phyloP scores from a whole-genome alignment of 805 yeast species.

The Kuraishia ogatae region DNA sequence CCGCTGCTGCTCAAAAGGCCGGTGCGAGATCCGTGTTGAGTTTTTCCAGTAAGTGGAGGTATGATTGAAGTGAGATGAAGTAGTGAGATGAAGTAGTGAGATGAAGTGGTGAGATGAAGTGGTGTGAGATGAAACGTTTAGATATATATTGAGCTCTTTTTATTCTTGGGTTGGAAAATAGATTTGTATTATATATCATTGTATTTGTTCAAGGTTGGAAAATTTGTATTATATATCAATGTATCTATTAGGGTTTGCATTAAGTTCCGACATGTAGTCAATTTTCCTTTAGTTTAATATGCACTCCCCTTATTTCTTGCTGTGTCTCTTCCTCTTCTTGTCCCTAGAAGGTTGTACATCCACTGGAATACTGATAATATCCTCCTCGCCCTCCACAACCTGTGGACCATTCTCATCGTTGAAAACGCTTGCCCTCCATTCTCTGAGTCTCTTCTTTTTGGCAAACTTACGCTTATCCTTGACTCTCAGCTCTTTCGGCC shows the following conservation, averaged over 20 bases:
- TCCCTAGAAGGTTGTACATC: background rate
- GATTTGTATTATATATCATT: too few species aligned
- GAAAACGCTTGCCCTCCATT: slow-evolving; percentile 86
- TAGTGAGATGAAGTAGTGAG: too few species aligned
- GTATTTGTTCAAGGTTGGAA: too few species aligned
- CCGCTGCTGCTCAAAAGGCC: background rate
- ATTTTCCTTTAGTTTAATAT: too few species aligned
- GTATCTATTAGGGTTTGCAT: too few species aligned
- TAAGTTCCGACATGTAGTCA: background rate
- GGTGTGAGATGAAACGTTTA: too few species aligned
- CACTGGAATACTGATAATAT: background rate
- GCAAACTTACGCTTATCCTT: slow-evolving; percentile 81
- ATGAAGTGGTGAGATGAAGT: too few species aligned
- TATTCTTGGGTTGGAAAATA: too few species aligned
- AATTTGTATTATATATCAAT: too few species aligned
- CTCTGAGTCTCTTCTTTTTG: slow-evolving; percentile 72
- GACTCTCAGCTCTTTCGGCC: slow-evolving; percentile 59
- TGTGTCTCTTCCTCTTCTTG: background rate
- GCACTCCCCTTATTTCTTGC: background rate
- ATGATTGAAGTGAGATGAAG: background rate
- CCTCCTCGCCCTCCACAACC: slow-evolving; percentile 20
- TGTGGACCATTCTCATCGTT: slow-evolving; percentile 45
- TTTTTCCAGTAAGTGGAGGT: background rate
- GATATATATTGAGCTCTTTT: too few species aligned
- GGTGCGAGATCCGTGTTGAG: background rate